Conservation (phyloP, 176 grass and related monocot genomes). For the Oryza glaberrima region DNA sequence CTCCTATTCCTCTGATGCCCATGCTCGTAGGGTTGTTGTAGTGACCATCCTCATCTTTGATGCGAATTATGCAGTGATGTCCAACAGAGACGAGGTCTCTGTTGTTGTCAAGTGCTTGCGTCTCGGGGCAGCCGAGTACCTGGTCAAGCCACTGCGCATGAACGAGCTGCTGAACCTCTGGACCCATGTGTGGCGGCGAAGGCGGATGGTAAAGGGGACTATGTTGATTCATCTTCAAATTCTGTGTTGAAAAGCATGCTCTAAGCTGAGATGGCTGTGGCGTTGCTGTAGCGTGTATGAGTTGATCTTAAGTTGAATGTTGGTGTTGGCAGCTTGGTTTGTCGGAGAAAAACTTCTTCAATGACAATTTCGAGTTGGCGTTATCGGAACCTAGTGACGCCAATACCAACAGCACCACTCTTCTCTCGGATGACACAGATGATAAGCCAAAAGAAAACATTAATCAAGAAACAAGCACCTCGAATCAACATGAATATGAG, state of each 20-base stretch:
- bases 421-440: slow-evolving; percentile 78
- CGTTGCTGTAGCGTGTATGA: slow-evolving; percentile 25
- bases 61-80: slow-evolving; percentile 75
- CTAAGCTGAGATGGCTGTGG: slow-evolving; percentile 32
- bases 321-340: slow-evolving; percentile 76
- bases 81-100: slow-evolving; percentile 83
- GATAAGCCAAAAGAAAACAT: slow-evolving; percentile 65
- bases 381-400: slow-evolving; percentile 82
- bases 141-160: slow-evolving; percentile 87
- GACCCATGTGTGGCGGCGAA: slow-evolving; percentile 91
- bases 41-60: slow-evolving; percentile 10
- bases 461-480: slow-evolving; percentile 55
- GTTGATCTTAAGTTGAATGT: slow-evolving; percentile 29
- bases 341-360: slow-evolving; percentile 86
- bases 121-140: slow-evolving; percentile 88
- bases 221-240: slow-evolving; percentile 33
- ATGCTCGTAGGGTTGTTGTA: neutral
- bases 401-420: slow-evolving; percentile 86
- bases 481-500: slow-evolving; percentile 72
- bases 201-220: slow-evolving; percentile 68
- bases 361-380: slow-evolving; percentile 64
- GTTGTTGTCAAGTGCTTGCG: slow-evolving; percentile 94
- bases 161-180: slow-evolving; percentile 95
- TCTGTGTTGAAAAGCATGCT: slow-evolving; percentile 33
- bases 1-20: neutral